Evolutionary conservation across 2,329 filamentous ascomycete genomes (phyloP).

Genomic region (Phyllachora maydis): DNA sequence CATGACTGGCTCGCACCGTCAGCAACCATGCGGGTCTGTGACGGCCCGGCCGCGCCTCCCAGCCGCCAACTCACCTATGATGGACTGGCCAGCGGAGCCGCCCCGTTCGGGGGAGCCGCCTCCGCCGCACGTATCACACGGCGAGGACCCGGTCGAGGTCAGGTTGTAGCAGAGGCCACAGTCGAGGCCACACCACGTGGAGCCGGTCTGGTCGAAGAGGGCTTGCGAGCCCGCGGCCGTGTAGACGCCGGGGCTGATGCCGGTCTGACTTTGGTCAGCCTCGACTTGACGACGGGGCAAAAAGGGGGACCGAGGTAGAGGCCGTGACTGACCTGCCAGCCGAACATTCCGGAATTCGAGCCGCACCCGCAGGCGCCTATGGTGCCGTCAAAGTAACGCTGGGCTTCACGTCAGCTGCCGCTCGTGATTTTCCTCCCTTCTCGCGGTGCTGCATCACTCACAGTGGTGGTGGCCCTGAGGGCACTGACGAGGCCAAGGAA

Average conservation of each 20-base stretch:
- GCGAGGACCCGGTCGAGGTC: conserved; percentile 8
- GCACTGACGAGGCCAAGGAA: too few species aligned
- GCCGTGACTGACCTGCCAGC: conserved; percentile 7
- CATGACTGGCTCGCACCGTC: too few species aligned
- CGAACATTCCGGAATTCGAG: conserved; percentile 6
- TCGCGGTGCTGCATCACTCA: too few species aligned
- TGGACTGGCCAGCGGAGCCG: conserved; percentile 6
- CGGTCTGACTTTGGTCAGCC: too few species aligned
- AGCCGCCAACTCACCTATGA: too few species aligned
- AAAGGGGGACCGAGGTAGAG: too few species aligned
- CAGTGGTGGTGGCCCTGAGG: too few species aligned
- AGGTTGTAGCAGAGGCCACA: conserved; percentile 10
- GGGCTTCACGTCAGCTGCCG: too few species aligned
- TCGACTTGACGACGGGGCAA: too few species aligned
- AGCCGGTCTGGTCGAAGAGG: conserved; percentile 5
- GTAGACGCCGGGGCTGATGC: conserved; percentile 4
- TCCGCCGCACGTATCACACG: conserved; percentile 6
- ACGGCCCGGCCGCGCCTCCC: too few species aligned
- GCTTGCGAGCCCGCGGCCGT: conserved; percentile 9
- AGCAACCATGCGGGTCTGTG: too few species aligned
- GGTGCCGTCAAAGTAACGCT: conserved; percentile 12
- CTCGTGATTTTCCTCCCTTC: too few species aligned
- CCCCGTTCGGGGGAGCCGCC: conserved; percentile 7
- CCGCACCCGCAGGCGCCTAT: conserved; percentile 13
- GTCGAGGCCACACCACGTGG: conserved; percentile 9